Conservation (phyloP, 305 asterid species). For the Fraxinus dipetala region DNA sequence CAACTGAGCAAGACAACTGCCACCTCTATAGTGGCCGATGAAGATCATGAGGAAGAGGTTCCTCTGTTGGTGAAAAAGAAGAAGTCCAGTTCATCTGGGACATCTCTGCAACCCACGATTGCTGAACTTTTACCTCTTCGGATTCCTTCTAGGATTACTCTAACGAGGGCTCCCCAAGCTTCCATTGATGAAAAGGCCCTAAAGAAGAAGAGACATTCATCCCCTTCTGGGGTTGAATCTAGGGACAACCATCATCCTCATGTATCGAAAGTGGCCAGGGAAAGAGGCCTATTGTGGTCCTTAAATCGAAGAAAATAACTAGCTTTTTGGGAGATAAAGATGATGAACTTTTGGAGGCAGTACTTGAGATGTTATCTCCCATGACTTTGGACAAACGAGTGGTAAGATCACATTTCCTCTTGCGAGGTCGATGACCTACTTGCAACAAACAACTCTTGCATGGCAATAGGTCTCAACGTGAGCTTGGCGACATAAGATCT, state of each 20-base stretch:
- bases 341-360: background rate
- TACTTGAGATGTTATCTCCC: background rate
- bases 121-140: background rate
- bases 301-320: background rate
- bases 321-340: background rate
- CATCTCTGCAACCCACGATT: background rate
- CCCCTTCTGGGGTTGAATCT: background rate
- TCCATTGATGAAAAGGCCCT: background rate
- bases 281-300: background rate
- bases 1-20: background rate
- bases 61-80: background rate
- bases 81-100: background rate
- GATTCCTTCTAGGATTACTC: background rate
- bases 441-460: too few species aligned
- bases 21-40: background rate
- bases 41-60: background rate
- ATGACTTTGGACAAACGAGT: too few species aligned
- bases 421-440: too few species aligned
- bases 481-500: too few species aligned
- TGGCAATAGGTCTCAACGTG: too few species aligned
- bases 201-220: background rate
- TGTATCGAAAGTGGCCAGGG: background rate
- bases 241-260: background rate
- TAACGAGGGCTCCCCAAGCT: background rate
- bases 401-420: too few species aligned